Evolutionary conservation across 140 eudicot species (phyloP).

Genomic region (Cichorium intybus): DNA sequence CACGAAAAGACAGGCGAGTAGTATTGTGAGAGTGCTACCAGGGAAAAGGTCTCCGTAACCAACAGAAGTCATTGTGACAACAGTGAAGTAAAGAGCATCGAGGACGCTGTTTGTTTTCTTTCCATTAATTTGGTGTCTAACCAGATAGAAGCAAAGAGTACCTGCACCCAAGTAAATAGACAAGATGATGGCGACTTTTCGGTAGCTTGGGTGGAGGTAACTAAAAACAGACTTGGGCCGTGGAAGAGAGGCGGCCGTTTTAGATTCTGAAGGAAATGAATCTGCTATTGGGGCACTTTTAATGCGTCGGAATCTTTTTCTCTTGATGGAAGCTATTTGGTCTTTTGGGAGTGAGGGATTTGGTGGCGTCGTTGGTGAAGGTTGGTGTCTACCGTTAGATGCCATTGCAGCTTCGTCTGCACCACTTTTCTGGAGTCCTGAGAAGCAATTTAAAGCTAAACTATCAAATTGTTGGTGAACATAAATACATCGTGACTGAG

Average conservation of each 20-base stretch:
- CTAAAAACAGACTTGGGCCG: conserved; percentile 33
- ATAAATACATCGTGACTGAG: too few species aligned
- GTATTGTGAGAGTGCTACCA: conserved; percentile 44
- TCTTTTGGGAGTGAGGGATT: conserved; percentile 12
- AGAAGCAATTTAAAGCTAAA: background rate
- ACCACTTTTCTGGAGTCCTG: conserved; percentile 5
- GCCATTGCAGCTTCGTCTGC: conserved; percentile 23
- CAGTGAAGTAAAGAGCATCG: conserved; percentile 79
- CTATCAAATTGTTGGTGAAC: background rate
- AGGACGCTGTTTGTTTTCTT: conserved; percentile 54
- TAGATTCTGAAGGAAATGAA: conserved; percentile 35
- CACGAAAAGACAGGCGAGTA: conserved; percentile 82
- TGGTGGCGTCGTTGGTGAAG: conserved; percentile 20
- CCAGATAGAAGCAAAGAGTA: conserved; percentile 65
- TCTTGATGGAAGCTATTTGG: conserved; percentile 26
- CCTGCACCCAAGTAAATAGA: conserved; percentile 59
- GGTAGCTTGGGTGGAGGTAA: conserved; percentile 56
- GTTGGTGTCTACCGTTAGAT: conserved; percentile 21
- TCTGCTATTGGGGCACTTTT: conserved; percentile 75
- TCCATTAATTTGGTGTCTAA: conserved; percentile 62
- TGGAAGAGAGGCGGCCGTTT: conserved; percentile 23
- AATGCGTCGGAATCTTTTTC: conserved; percentile 60
- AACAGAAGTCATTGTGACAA: conserved; percentile 95
- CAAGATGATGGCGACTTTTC: conserved; percentile 44
- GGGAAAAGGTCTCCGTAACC: conserved; percentile 97